phyloP scores from a whole-genome alignment of 2,329 filamentous ascomycete species.

The Knufia fluminis region DNA sequence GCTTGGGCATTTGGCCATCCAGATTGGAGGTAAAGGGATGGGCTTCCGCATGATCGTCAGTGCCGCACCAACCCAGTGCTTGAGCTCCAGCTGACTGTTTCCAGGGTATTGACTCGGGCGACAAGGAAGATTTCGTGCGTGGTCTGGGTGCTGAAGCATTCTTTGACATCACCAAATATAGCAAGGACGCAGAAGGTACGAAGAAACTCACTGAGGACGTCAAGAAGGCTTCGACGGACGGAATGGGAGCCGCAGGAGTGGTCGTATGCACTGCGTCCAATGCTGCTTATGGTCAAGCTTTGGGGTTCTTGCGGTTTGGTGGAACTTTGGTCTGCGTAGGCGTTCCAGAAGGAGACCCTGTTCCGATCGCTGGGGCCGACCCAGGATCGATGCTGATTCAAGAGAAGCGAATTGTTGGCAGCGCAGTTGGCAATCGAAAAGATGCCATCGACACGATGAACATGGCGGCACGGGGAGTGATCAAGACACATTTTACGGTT shows the following conservation, averaged over 20 bases:
- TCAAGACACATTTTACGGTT: conserved; percentile 37
- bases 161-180: conserved; percentile 49
- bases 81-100: not conserved
- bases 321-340: conserved; percentile 46
- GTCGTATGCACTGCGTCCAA: conserved; percentile 48
- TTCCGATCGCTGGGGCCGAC: conserved; percentile 38
- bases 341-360: conserved; percentile 38
- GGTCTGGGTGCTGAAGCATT: conserved; percentile 58
- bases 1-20: conserved; percentile 55
- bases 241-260: conserved; percentile 52
- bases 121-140: conserved; percentile 50
- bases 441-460: conserved; percentile 43
- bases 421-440: conserved; percentile 42
- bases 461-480: conserved; percentile 39
- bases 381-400: conserved; percentile 35
- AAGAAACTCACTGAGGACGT: conserved; percentile 45
- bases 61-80: not conserved
- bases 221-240: conserved; percentile 43
- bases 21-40: conserved; percentile 52
- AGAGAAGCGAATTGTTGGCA: conserved; percentile 41
- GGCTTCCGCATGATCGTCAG: conserved; percentile 51
- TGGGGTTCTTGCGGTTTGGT: conserved; percentile 40
- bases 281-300: conserved; percentile 41
- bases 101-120: conserved; percentile 49
- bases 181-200: conserved; percentile 37